Evolutionary conservation across 345 rosid species (phyloP), one percentile per base, ranked within the genome.

Genomic region (Eutrema heterophyllum): DNA sequence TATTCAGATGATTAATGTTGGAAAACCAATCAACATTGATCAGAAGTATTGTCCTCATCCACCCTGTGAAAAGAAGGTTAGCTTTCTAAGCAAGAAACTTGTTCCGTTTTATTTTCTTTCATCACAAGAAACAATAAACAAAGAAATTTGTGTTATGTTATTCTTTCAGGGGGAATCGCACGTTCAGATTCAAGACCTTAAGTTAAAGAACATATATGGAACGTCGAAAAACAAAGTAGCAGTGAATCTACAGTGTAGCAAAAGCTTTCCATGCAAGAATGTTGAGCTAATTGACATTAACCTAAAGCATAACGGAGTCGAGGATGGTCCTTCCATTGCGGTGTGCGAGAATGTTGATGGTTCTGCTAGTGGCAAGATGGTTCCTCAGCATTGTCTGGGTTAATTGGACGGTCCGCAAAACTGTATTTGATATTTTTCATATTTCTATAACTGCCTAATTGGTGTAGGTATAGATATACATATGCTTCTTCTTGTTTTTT

Each of bases 251-350:
- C 21, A 21, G 1, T 21, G 21, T 21, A 21, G 21, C 0, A 21
- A 21, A 21, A 21, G 21, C 1, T 21, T 21, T 21, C 21, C 21
- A 21, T 79, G 84, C 73, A 67, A 56, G 6, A 68, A 75, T 11
- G 16, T 82, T 11, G 71, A 75, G 68, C 11, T 82, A n/a, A 75
- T 52, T 45, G 45, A 82, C 52, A 76, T 79, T 30, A 24, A 72
- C 21, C 10, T 82, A 45, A 52, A 26, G 12, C 7, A 52, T n/a
- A 57, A 44, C 2, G 64, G 68, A 15, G 16, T 21, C 4, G 15
- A 61, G 0, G 44, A 5, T 33, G 55, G 67, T 48, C 35, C 71
- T 16, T 18, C 85, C 7, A 72, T 24, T 35, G 46, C 77, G 1
- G 16, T 16, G 5, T 82, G 85, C n/a, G 63, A 75, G 21, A 21